Base-by-base conservation (phyloP, 2,329 filamentous ascomycete species). In the Fusarium metavorans region DNA sequence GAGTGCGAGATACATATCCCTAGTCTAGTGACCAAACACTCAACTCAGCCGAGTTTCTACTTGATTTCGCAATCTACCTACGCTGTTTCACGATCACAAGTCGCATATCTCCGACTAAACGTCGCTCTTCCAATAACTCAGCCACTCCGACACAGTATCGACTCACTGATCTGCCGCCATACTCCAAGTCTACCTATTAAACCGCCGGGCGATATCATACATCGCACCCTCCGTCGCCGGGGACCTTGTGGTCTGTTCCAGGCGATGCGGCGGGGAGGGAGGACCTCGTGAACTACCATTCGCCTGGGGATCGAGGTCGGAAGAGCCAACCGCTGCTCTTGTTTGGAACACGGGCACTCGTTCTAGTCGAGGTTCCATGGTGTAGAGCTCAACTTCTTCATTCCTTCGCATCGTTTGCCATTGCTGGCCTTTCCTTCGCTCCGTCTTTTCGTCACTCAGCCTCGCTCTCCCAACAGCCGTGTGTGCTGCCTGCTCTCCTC, bases 211-310 rank as follows among this genome's bases (percentile, higher is more conserved):
- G 67, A 72, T 78, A 70, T 56, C 37, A 14, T 16, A 60, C 25
- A 72, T 77, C 77, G 71, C 62, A 70, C 41, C 60, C 69, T 76
- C 62, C 27, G 66, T 76, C 70, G 69, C 62, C 58, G 41, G 69
- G 63, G 74, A 71, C 73, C 70, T 66, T 61, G 72, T 66, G 76
- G 73, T 76, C 77, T 76, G 72, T 80, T 79, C 80, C 76, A 82
- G 84, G 85, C 83, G 83, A 86, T 86, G 86, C 80, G 83, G 85
- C 70, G 79, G 84, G 82, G 82, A 82, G 81, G 82, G 83, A 81
- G 79, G 81, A 82, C 79, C 77, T 81, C 76, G 80, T 82, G 80
- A 84, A 82, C 78, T 82, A 74, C 76, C 67, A 71, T 59, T 67
- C 67, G 57, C 70, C 75, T 77, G 77, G 79, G 80, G 80, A 80